phyloP scores from a whole-genome alignment of 116 monocot genomes.

The Papilionanthe hybrid region DNA sequence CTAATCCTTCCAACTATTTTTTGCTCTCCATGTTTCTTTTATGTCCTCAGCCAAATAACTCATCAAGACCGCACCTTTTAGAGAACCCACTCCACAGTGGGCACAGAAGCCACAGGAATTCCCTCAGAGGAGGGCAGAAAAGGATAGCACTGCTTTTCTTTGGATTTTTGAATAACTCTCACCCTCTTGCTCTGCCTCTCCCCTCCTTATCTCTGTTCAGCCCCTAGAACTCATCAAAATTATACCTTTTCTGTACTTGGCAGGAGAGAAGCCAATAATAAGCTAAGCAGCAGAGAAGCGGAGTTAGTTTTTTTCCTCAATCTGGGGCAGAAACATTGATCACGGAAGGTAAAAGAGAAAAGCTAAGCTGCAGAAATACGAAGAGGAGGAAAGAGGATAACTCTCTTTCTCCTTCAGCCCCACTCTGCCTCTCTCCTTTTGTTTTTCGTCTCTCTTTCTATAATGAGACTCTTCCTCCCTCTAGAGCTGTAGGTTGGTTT shows the following conservation, averaged over 20 bases:
- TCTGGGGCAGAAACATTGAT: constrained; percentile 2
- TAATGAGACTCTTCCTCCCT: background rate
- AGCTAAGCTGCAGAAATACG: constrained; percentile 6
- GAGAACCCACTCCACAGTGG: constrained; percentile 8
- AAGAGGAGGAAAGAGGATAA: background rate
- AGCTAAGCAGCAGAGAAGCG: background rate
- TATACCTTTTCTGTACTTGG: background rate
- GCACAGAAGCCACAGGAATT: constrained; percentile 5
- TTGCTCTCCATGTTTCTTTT: background rate
- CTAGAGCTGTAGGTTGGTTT: constrained; percentile 1
- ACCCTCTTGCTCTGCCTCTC: constrained; percentile 3
- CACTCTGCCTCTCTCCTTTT: background rate
- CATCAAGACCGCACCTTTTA: constrained; percentile 10
- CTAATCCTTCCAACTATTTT: constrained; percentile 3
- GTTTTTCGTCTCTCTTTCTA: background rate
- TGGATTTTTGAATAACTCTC: background rate
- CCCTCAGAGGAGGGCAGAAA: constrained; percentile 2
- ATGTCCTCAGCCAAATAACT: background rate
- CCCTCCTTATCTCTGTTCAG: constrained; percentile 1
- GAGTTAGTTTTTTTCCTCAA: constrained; percentile 3
- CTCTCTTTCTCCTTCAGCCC: background rate
- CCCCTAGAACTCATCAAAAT: constrained; percentile 4
- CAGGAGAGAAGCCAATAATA: constrained; percentile 3
- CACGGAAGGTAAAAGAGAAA: constrained; percentile 4
- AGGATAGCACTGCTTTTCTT: background rate